These are phyloP conservation scores for slime mould (Dictyostelium discoideum) DNA, from an alignment of 78 protist species.

Conservation along the genomic window DNA sequence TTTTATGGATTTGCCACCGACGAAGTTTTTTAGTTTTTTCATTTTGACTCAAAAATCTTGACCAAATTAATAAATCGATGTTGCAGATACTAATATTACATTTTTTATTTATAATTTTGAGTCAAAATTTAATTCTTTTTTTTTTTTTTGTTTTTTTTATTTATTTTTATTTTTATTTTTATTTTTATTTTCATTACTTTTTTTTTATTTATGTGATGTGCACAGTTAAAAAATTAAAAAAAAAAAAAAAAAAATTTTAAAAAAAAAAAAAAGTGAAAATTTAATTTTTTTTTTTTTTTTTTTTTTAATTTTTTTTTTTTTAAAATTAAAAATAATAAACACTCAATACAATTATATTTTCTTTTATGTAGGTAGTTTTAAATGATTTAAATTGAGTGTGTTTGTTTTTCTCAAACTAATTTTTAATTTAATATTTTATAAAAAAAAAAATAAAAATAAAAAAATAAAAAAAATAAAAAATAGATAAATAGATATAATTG, in stretches of 20 bases:
- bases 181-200: too few species aligned
- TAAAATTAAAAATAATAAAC: neutral
- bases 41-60: neutral
- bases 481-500: neutral
- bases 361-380: neutral
- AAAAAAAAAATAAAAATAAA: too few species aligned
- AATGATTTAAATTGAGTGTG: neutral
- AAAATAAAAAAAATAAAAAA: too few species aligned
- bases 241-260: neutral
- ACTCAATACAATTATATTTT: neutral
- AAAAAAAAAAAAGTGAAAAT: neutral
- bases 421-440: too few species aligned
- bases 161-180: too few species aligned
- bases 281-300: too few species aligned
- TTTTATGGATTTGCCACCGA: neutral
- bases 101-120: too few species aligned
- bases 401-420: too few species aligned
- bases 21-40: neutral
- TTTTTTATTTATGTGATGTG: neutral
- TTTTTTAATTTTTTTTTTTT: neutral
- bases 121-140: too few species aligned
- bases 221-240: neutral
- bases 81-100: too few species aligned
- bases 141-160: too few species aligned
- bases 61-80: neutral